A percentile compares a stretch with the other conserved stretches of the same genome.
Conservation (phyloP, 768 basidiomycete species). For the Rhodosporidiobolus odoratus region DNA sequence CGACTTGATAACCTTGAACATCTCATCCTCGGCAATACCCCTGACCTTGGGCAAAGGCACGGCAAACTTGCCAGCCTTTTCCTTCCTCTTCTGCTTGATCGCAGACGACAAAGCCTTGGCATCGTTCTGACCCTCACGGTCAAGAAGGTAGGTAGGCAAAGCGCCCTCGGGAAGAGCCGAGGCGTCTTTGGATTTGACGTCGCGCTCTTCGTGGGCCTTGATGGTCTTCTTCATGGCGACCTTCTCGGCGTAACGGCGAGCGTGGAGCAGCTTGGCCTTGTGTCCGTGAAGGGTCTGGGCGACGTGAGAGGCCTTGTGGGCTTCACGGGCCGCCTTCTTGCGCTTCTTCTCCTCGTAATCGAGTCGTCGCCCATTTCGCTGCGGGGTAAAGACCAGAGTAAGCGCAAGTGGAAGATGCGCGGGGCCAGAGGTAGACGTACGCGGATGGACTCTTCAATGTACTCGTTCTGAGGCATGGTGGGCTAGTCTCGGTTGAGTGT, state of each 20-base stretch:
- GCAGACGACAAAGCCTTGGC: slow-evolving; percentile 93
- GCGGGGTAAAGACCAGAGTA: background rate
- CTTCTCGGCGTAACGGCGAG: slow-evolving; percentile 92
- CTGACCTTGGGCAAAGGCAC: slow-evolving; percentile 95
- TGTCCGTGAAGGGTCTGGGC: slow-evolving; percentile 94
- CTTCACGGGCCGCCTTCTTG: slow-evolving; percentile 50
- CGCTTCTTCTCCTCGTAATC: slow-evolving; percentile 92
- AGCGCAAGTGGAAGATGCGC: background rate
- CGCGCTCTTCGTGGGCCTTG: slow-evolving; percentile 97
- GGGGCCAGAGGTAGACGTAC: slow-evolving; percentile 9
- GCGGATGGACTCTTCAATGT: slow-evolving; percentile 97
- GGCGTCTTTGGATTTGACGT: slow-evolving; percentile 84
- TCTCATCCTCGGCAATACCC: slow-evolving; percentile 98
- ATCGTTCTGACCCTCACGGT: slow-evolving; percentile 96
- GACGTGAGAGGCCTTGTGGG: slow-evolving; percentile 61
- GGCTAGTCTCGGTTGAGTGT: background rate
- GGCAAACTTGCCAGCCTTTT: slow-evolving; percentile 96
- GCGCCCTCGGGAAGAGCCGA: slow-evolving; percentile 79
- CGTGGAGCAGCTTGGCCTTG: slow-evolving; percentile 96
- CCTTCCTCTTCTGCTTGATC: slow-evolving; percentile 97
- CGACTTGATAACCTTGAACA: slow-evolving; percentile 98
- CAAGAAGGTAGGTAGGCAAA: slow-evolving; percentile 88
- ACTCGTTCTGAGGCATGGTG: slow-evolving; percentile 70
- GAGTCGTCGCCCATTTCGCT: slow-evolving; percentile 85
- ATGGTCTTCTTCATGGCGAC: slow-evolving; percentile 99